Conservation (phyloP, 169 alveolate species). For the Plasmodium fragile region DNA sequence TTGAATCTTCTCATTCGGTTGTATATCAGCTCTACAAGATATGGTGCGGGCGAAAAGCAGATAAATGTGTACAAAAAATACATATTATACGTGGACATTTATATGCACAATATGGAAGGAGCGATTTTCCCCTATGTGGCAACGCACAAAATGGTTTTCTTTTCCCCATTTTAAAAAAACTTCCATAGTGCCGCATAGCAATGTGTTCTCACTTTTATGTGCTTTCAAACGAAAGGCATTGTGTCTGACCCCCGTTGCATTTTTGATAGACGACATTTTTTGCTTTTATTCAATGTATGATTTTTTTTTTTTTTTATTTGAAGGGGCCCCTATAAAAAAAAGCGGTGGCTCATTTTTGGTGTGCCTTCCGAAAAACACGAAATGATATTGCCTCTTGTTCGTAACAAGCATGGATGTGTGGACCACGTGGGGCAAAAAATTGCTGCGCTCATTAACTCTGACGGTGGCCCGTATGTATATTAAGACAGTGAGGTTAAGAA, state of each 20-base stretch:
- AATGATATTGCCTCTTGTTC: neutral
- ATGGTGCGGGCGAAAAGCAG: neutral
- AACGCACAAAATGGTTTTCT: neutral
- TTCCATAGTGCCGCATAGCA: neutral
- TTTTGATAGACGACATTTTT: slow-evolving; percentile 55
- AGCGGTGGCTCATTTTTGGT: slow-evolving; percentile 7
- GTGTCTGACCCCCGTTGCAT: slow-evolving; percentile 65
- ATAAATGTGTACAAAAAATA: neutral
- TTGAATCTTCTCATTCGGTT: slow-evolving; percentile 70
- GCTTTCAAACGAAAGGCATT: slow-evolving; percentile 70
- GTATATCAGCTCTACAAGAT: slow-evolving; percentile 26
- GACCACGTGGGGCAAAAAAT: neutral
- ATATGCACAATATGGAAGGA: neutral
- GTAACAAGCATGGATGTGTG: neutral
- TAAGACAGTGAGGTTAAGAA: neutral
- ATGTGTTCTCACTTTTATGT: slow-evolving; percentile 50
- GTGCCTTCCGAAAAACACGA: neutral
- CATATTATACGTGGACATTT: neutral
- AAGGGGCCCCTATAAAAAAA: neutral
- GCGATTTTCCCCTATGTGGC: neutral
- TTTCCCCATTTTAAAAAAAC: neutral
- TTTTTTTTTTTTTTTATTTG: neutral
- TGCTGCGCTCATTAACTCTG: neutral
- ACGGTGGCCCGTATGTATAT: neutral
- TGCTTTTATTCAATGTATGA: neutral